Evolutionary conservation across 2,329 filamentous ascomycete genomes (phyloP).

Genomic region (Escovopsis sp.): DNA sequence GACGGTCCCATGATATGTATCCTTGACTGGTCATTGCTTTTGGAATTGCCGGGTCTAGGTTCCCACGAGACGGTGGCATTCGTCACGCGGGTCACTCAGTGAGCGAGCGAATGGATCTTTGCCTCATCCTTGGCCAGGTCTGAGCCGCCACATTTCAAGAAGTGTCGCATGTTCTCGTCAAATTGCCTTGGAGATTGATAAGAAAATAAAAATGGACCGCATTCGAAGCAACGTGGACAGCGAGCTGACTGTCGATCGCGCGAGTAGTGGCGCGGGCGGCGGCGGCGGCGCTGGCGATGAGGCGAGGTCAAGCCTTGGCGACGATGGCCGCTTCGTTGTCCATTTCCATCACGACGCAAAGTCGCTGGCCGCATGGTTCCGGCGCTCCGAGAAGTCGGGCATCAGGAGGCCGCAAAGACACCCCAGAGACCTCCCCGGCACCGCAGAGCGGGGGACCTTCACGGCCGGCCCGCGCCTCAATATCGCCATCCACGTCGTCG

Average conservation of each 20-base stretch:
- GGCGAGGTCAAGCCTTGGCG: constrained; percentile 12
- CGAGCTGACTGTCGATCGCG: constrained; percentile 12
- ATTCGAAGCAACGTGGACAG: constrained; percentile 14
- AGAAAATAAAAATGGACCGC: constrained; percentile 4
- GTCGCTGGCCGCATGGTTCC: constrained; percentile 14
- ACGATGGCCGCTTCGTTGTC: constrained; percentile 17
- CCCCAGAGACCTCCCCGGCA: neutral
- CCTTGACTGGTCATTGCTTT: no score
- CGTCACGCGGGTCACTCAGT: no score
- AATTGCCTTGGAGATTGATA: no score
- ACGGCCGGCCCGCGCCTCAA: constrained; percentile 11
- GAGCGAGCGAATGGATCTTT: no score
- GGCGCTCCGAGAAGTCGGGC: constrained; percentile 8
- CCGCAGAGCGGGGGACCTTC: neutral
- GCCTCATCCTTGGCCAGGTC: no score
- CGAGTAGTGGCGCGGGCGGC: constrained; percentile 4
- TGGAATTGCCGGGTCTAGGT: no score
- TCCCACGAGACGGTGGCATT: no score
- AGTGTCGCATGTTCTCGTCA: no score
- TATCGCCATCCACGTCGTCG: constrained; percentile 20
- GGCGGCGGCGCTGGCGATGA: constrained; percentile 1
- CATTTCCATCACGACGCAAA: constrained; percentile 16
- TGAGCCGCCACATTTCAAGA: no score
- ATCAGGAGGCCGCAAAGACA: constrained; percentile 1
- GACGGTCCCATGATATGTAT: no score